Evolutionary conservation across 805 yeast genomes (phyloP).

Genomic region (Pichia nanzhaoensis): DNA sequence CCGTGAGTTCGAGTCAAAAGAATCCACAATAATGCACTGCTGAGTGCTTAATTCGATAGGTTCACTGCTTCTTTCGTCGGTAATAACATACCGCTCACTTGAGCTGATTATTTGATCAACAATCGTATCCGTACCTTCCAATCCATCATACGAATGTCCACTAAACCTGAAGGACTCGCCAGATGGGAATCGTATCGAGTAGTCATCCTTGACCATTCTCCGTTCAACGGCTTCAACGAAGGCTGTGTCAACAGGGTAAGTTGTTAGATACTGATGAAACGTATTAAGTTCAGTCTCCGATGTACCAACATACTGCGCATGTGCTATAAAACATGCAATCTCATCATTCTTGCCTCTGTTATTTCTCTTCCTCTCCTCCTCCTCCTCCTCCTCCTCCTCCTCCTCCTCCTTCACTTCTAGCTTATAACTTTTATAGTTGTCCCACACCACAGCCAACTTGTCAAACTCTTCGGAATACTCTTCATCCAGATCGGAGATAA

Average conservation of each 20-base stretch:
- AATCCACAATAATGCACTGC: conserved; percentile 38
- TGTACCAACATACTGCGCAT: neutral
- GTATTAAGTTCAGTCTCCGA: neutral
- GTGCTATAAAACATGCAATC: neutral
- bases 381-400: neutral
- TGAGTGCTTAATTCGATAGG: conserved; percentile 28
- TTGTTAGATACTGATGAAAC: neutral
- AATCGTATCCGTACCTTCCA: conserved; percentile 15
- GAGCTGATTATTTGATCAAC: conserved; percentile 29
- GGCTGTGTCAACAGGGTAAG: neutral
- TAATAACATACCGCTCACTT: conserved; percentile 21
- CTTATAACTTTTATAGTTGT: neutral
- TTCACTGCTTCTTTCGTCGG: conserved; percentile 14
- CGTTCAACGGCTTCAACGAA: neutral
- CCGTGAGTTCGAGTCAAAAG: conserved; percentile 17
- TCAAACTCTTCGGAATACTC: conserved; percentile 1
- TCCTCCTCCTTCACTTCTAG: neutral
- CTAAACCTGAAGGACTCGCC: conserved; percentile 7
- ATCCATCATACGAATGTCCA: conserved; percentile 15
- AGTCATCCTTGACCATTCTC: neutral
- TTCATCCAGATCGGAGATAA: conserved; percentile 1
- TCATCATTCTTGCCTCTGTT: too few relatives aligned
- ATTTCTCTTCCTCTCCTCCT: neutral
- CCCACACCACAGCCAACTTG: neutral
- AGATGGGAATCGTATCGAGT: neutral